A percentile compares a stretch with the other conserved stretches of the same genome.
Conservation (phyloP, 2,329 filamentous ascomycete species). For the Microsporum canis region DNA sequence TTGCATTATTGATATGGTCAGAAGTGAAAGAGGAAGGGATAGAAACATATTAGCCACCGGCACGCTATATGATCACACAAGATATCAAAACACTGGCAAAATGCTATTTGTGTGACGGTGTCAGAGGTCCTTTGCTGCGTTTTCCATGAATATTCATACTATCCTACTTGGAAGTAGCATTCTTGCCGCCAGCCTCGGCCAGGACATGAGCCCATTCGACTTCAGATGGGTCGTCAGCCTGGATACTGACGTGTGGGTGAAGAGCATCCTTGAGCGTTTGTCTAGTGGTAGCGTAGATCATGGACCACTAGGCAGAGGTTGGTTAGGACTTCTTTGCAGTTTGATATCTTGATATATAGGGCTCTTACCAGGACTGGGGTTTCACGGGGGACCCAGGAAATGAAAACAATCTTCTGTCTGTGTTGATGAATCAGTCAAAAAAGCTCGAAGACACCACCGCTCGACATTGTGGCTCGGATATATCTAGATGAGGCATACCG, state of each 20-base stretch:
- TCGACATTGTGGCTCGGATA: background rate
- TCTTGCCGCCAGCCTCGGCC: conserved; percentile 31
- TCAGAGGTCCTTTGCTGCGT: background rate
- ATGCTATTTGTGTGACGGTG: conserved; percentile 3
- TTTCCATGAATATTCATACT: background rate
- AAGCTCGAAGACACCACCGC: background rate
- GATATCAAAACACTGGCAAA: conserved; percentile 3
- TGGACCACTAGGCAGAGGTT: conserved; percentile 30
- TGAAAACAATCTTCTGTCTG: conserved; percentile 43
- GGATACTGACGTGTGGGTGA: conserved; percentile 32
- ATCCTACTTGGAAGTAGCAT: conserved; percentile 22
- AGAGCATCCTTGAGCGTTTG: conserved; percentile 40
- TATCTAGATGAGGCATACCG: conserved; percentile 23
- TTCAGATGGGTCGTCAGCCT: conserved; percentile 33
- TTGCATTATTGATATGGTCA: conserved; percentile 5
- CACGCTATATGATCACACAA: conserved; percentile 3
- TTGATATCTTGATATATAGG: background rate
- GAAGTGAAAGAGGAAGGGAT: background rate
- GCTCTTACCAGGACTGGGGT: conserved; percentile 31
- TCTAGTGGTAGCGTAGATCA: conserved; percentile 42
- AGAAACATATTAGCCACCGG: conserved; percentile 1
- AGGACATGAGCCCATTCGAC: conserved; percentile 34
- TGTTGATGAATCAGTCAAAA: conserved; percentile 2
- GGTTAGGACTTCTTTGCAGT: conserved; percentile 9
- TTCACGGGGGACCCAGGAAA: conserved; percentile 37